A percentile compares a stretch with the other conserved stretches of the same genome.
Evolutionary conservation across 345 rosid species (phyloP).

Genomic region (Camelina neglecta): DNA sequence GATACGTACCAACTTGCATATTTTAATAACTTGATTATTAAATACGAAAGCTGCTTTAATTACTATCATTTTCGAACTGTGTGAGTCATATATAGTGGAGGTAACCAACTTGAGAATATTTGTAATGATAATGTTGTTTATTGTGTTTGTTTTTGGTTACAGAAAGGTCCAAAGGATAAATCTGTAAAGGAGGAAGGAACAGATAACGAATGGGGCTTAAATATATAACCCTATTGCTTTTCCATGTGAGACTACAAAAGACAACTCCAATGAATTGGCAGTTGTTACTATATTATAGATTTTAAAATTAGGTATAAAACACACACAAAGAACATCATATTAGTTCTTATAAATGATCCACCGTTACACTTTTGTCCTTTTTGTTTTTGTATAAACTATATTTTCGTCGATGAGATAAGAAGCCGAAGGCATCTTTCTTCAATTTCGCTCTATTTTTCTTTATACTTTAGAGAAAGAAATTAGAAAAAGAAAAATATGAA

Average conservation of each 20-base stretch:
- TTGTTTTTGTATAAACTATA: conserved; percentile 34
- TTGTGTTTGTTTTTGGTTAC: conserved; percentile 36
- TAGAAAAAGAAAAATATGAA: neutral
- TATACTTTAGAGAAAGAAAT: neutral
- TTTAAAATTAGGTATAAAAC: conserved; percentile 26
- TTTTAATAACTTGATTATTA: conserved; percentile 16
- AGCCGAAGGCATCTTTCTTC: conserved; percentile 44
- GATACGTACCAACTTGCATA: conserved; percentile 34
- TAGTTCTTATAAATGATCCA: conserved; percentile 29
- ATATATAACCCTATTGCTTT: conserved; percentile 34
- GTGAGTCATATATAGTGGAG: conserved; percentile 36
- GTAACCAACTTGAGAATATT: conserved; percentile 41
- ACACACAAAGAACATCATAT: conserved; percentile 5
- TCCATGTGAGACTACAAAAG: conserved; percentile 42
- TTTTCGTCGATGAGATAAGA: conserved; percentile 32
- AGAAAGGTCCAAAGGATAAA: conserved; percentile 45
- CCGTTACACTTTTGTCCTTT: conserved; percentile 42
- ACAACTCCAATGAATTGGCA: conserved; percentile 46
- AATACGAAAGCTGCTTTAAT: conserved; percentile 27
- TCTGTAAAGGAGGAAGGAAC: conserved; percentile 45
- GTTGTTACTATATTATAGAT: conserved; percentile 36
- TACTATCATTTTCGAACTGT: conserved; percentile 23
- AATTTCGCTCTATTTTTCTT: neutral
- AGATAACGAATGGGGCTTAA: conserved; percentile 39
- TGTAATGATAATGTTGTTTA: conserved; percentile 39